Evolutionary conservation across 306 rosid species (phyloP), one percentile per base, ranked within the genome.

Genomic region (Vigna reflexopilosa): DNA sequence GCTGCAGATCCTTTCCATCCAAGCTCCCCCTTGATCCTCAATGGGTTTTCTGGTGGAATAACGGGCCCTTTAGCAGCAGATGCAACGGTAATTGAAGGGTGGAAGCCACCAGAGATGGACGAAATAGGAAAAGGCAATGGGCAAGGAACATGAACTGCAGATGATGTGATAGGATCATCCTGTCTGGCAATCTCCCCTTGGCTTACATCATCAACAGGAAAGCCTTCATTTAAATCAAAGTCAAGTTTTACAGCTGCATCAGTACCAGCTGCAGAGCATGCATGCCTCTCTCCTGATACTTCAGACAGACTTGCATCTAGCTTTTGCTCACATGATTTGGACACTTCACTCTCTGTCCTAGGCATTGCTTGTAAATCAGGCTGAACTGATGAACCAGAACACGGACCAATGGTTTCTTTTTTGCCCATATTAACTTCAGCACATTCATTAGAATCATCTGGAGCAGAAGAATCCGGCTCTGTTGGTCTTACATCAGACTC

Each of bases 1-100:
- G 96, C 97, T 65, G 99, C 96, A 11, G 99, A 91, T 9, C 99
- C 99, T 82, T 93, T 95, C 99, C 98, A 96, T 69, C 98, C 98
- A 79, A 88, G 94, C 76, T 89, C 97, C 70, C 87, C 89, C 67
- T 84, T 96, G 64, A 77, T 87, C 70, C 87, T 86, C 85, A 91
- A 71, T 3, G 84, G 89, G 83, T 87, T 89, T 51, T 93, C 97
- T 15, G 97, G 98, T 15, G 67, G 97, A 74, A 90, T 61, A 85
- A 93, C 86, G 0, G 96, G 88, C 11, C 99, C 98, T 77, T 96
- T 93, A 62, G 98, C 93, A 68, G 99, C 96, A 36, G 98, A 89
- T 30, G 97, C 96, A 32, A 90, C 90, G 0, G 99, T 96, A 81
- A 96, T 77, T 47, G 99, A 88, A 54, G 92, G 65, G 77, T 89